These are phyloP conservation scores for Alloascoidea hylecoeti DNA, from an alignment of 805 yeast species.

Conservation along the genomic window DNA sequence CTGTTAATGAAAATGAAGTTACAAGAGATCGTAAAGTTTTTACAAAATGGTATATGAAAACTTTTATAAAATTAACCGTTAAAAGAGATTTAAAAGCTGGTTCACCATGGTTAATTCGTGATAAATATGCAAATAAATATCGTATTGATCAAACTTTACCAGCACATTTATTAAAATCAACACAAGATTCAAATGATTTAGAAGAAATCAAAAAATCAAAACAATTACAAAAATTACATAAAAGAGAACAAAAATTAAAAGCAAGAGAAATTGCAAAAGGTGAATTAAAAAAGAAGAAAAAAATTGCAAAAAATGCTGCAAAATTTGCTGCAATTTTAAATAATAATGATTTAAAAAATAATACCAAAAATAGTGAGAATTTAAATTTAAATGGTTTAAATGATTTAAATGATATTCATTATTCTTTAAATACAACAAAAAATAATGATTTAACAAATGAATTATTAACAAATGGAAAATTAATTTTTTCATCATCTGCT, in stretches of 20 bases:
- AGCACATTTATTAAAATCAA: constrained; percentile 7
- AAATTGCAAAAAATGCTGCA: constrained; percentile 1
- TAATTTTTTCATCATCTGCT: background rate
- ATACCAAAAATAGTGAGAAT: no score
- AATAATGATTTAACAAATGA: background rate
- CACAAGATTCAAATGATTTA: background rate
- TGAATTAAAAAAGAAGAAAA: background rate
- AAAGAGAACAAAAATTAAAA: background rate
- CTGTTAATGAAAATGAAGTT: constrained; percentile 61
- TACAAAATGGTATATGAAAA: constrained; percentile 80
- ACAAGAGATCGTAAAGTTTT: constrained; percentile 75
- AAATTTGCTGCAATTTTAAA: background rate
- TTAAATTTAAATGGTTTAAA: no score
- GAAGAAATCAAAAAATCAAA: background rate
- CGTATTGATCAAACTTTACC: constrained; percentile 29
- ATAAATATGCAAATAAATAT: constrained; percentile 56
- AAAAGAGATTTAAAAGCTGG: constrained; percentile 73
- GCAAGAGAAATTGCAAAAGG: background rate
- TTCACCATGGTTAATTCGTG: constrained; percentile 91
- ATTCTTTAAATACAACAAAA: background rate
- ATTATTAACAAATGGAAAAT: background rate
- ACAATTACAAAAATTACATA: background rate
- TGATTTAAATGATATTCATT: background rate
- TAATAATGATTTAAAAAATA: background rate
- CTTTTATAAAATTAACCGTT: constrained; percentile 72